Conservation (phyloP, 176 grass and related monocot genomes). For the Urochloa ruziziensis region DNA sequence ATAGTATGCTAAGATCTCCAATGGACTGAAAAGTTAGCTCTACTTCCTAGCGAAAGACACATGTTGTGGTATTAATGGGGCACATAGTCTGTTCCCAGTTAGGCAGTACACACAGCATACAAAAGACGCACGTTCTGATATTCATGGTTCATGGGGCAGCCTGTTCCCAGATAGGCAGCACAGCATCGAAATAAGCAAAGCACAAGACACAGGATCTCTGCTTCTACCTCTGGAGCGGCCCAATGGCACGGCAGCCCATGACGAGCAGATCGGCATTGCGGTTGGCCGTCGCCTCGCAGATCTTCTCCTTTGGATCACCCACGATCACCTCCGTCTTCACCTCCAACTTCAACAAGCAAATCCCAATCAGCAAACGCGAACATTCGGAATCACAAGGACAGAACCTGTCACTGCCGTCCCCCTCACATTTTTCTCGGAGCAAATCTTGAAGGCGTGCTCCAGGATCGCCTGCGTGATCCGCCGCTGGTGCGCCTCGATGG, state of each 20-base stretch:
- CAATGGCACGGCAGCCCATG: conserved; percentile 85
- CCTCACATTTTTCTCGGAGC: conserved; percentile 71
- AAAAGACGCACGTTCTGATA: background rate
- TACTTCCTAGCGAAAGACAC: background rate
- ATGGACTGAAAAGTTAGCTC: background rate
- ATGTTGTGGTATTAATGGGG: background rate
- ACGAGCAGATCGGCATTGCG: conserved; percentile 83
- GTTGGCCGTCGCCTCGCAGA: conserved; percentile 63
- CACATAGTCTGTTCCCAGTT: no score
- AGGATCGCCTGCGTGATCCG: conserved; percentile 88
- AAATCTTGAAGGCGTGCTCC: conserved; percentile 82
- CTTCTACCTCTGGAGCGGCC: conserved; percentile 72
- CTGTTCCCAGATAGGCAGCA: background rate
- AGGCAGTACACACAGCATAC: no score
- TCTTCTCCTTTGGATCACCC: conserved; percentile 92
- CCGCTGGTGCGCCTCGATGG: conserved; percentile 85
- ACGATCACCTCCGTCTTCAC: conserved; percentile 87
- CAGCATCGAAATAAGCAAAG: background rate
- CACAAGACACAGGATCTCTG: background rate
- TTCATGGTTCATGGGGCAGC: background rate
- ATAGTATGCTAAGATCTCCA: background rate
- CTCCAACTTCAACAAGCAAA: conserved; percentile 51
- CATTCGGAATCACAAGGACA: background rate
- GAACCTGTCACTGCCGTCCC: background rate
- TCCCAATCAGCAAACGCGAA: background rate